These are phyloP conservation scores for Haplosporangium gracile DNA, from an alignment of 192 early-diverging fungal genomes.

Conservation along the genomic window DNA sequence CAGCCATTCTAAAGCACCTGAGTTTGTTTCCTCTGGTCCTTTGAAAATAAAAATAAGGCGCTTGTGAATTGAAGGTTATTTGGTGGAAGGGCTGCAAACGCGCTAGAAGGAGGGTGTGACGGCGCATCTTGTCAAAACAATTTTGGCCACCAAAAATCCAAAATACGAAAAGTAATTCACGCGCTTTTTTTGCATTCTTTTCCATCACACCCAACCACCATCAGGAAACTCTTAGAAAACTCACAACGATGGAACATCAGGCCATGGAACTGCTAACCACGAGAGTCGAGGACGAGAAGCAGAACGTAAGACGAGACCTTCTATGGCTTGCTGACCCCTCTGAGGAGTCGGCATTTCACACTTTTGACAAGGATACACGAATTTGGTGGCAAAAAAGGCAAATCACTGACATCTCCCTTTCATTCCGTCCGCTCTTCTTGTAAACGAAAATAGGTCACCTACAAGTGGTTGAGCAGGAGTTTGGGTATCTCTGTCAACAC, in stretches of 20 bases:
- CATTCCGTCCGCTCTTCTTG: not conserved
- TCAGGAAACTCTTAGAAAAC: not conserved
- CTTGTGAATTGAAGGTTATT: too few species aligned
- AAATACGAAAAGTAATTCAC: not conserved
- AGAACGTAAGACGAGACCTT: conserved; percentile 21
- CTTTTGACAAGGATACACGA: not conserved
- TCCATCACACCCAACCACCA: not conserved
- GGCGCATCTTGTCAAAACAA: not conserved
- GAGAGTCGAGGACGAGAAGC: conserved; percentile 45
- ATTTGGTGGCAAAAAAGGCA: conserved; percentile 43
- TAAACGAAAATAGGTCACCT: conserved; percentile 33
- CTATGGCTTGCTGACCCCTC: not conserved
- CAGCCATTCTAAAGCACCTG: conserved; percentile 17
- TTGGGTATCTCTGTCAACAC: conserved; percentile 54
- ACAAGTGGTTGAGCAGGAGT: conserved; percentile 52
- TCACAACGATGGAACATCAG: conserved; percentile 26
- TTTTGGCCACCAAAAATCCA: not conserved
- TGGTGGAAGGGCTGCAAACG: too few species aligned
- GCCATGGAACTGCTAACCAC: conserved; percentile 36
- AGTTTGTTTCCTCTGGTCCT: not conserved
- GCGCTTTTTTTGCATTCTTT: not conserved
- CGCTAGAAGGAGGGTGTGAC: not conserved
- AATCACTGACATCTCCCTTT: not conserved
- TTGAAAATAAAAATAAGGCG: not conserved
- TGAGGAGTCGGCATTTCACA: not conserved